Conservation (phyloP, 345 rosid genomes). For the Punica granatum region DNA sequence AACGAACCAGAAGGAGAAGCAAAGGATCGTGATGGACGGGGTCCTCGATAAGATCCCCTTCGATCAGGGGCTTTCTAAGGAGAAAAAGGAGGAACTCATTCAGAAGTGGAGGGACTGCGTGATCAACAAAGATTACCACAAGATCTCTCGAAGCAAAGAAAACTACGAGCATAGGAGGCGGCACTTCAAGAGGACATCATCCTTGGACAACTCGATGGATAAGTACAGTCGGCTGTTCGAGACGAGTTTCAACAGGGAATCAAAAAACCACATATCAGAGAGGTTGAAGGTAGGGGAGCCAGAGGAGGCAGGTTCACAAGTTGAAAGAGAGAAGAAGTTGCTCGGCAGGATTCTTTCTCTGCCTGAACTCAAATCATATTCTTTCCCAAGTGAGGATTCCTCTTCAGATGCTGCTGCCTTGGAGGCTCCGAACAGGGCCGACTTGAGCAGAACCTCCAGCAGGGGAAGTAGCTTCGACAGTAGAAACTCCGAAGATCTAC, state of each 20-base stretch:
- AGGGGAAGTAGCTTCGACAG: constrained; percentile 7
- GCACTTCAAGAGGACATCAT: constrained; percentile 39
- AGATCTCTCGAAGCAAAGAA: constrained; percentile 13
- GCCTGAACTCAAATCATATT: constrained; percentile 45
- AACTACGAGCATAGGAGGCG: constrained; percentile 5
- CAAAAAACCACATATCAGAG: constrained; percentile 26
- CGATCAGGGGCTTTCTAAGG: constrained; percentile 40
- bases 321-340: constrained; percentile 16
- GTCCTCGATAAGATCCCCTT: constrained; percentile 73
- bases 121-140: constrained; percentile 8
- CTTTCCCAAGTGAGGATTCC: constrained; percentile 13
- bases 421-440: constrained; percentile 12
- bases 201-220: constrained; percentile 51
- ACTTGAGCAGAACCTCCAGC: background rate
- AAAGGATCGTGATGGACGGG: constrained; percentile 71
- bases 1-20: constrained; percentile 55
- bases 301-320: constrained; percentile 23
- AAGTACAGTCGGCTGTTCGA: constrained; percentile 59
- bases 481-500: background rate
- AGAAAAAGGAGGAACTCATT: constrained; percentile 34
- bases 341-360: constrained; percentile 54
- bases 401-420: constrained; percentile 17
- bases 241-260: constrained; percentile 35
- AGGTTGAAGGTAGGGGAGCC: constrained; percentile 12
- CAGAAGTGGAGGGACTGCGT: constrained; percentile 23